A percentile compares a stretch with the other conserved stretches of the same genome.
Conservation (phyloP, 345 rosid genomes). For the Litchi chinensis region DNA sequence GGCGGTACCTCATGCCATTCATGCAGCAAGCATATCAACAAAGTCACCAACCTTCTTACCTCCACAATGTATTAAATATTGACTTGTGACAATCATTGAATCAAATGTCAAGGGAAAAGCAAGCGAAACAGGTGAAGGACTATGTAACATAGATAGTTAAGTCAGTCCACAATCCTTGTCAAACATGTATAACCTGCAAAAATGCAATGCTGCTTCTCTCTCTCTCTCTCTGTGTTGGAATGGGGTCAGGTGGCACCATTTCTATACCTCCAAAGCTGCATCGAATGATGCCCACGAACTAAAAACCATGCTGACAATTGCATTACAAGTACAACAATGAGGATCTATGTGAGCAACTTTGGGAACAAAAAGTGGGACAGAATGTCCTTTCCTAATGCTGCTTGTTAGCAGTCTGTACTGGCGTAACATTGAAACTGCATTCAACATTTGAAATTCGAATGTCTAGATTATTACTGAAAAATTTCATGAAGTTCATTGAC, state of each 20-base stretch:
- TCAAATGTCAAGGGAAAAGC: neutral
- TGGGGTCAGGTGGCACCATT: neutral
- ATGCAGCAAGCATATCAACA: slow-evolving; percentile 36
- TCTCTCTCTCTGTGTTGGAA: neutral
- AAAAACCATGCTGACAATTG: no score
- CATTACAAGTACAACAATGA: no score
- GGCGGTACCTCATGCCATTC: slow-evolving; percentile 60
- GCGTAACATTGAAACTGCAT: no score
- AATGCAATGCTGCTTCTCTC: neutral
- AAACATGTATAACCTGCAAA: neutral
- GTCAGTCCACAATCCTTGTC: neutral
- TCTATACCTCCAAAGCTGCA: neutral
- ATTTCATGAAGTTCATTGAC: no score
- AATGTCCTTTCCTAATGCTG: no score
- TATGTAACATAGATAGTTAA: neutral
- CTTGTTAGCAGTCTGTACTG: no score
- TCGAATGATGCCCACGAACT: slow-evolving; percentile 14
- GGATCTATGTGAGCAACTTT: no score
- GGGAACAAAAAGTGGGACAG: no score
- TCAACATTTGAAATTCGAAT: no score
- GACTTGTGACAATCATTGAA: neutral
- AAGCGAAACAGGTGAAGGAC: neutral
- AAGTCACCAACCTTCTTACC: neutral
- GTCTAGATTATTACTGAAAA: no score
- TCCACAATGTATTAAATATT: neutral